A percentile compares a stretch with the other conserved stretches of the same genome.
Evolutionary conservation across 2,329 filamentous ascomycete species (phyloP).

Genomic region (Aureobasidium uvarum): DNA sequence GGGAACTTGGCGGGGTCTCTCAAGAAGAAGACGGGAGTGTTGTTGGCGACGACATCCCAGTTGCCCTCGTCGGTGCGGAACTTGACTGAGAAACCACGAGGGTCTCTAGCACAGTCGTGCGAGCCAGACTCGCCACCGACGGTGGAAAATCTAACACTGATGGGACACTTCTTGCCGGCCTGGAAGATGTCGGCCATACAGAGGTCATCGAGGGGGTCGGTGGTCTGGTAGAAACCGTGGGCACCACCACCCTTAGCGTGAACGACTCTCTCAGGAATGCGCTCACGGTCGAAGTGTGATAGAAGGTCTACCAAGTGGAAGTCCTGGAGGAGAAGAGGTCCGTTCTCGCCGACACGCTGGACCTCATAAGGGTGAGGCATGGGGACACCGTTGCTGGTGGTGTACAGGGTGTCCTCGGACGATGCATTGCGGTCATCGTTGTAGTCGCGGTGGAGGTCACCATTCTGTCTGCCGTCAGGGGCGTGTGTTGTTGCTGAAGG

Average conservation of each 20-base stretch:
- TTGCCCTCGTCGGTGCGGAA: conserved; percentile 73
- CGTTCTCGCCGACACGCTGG: conserved; percentile 57
- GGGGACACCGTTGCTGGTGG: conserved; percentile 52
- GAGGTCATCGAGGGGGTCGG: conserved; percentile 48
- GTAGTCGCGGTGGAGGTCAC: conserved; percentile 45
- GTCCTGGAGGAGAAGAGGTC: conserved; percentile 57
- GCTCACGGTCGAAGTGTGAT: conserved; percentile 52
- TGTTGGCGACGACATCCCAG: conserved; percentile 70
- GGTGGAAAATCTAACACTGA: conserved; percentile 69
- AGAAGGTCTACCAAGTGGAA: conserved; percentile 52
- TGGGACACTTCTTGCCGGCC: conserved; percentile 66
- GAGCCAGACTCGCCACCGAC: conserved; percentile 72
- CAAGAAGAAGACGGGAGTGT: conserved; percentile 74
- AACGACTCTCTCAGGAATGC: conserved; percentile 53
- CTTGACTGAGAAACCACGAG: conserved; percentile 70
- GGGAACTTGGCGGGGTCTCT: conserved; percentile 72
- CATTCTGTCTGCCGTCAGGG: conserved; percentile 38
- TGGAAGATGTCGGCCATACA: conserved; percentile 51
- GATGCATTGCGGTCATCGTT: conserved; percentile 47
- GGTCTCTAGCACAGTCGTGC: conserved; percentile 69
- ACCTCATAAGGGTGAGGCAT: conserved; percentile 55
- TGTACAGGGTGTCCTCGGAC: conserved; percentile 52
- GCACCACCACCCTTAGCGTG: conserved; percentile 53
- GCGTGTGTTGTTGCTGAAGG: conserved; percentile 32
- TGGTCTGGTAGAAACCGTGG: conserved; percentile 50